Base-by-base conservation (phyloP, 129 eudicot genomes). In the Flaveria linearis region DNA sequence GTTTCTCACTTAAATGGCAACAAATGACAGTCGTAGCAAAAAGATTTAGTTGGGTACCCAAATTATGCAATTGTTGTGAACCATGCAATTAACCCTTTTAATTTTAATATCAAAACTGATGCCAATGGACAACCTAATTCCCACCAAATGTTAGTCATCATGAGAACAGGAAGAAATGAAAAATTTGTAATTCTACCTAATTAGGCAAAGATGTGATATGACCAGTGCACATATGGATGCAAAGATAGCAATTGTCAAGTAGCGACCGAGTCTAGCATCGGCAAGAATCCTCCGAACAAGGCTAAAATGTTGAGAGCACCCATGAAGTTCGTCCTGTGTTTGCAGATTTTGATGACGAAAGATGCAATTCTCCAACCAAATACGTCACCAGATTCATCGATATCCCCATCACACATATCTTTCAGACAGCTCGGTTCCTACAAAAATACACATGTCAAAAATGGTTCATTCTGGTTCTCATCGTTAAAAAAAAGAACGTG, bases 381-480 rank as follows among this genome's bases (percentile, higher is more conserved):
- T 94, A 94, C 2, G 99, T 94, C 80, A 94, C 99, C 84, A 94
- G 67, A 73, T 94, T 94, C 99, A 94, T 94, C 7, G 97, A 81
- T 72, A 94, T 94, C 22, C 99, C 99, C 93, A 87, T 91, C 70
- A 94, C 97, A 28, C 93, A 87, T 42, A 93, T 84, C 98, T 88
- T 82, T 93, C 98, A 0, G 97, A 89, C 8, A 93, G 86, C 76
- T 94, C 99, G 10, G 93, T 87, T 36, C 98, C 98, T 93, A 70
- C 11, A 53, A 30, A 30, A 30, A 30, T 30, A 30, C 36, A 30
- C 3, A 5, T 10, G 14, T 23, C 8, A 23, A 25, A 14, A 57
- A 57, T n/a, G 16, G 17, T 52, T 52, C 22, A 57, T 57, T 57
- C 1, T 18, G 28, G 10, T 16, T 56, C 18, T 7, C 9, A 9